phyloP scores from a whole-genome alignment of 768 basidiomycete genomes.

The Suillus plorans region DNA sequence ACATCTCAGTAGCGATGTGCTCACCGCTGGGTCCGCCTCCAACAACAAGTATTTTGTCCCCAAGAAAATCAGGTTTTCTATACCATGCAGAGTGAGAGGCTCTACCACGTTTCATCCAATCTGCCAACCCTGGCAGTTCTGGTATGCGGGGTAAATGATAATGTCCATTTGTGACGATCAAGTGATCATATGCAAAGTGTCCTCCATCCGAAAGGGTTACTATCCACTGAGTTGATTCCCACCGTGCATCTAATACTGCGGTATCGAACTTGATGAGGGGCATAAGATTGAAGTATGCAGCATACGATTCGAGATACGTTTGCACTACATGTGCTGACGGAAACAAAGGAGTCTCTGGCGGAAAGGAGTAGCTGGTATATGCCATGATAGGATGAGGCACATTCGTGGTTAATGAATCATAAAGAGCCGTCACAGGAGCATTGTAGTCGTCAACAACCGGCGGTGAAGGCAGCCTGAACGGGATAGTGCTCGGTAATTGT shows the following conservation, averaged over 20 bases:
- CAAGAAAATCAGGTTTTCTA: slow-evolving; percentile 45
- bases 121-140: slow-evolving; percentile 51
- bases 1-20: slow-evolving; percentile 66
- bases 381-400: slow-evolving; percentile 79
- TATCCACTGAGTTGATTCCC: slow-evolving; percentile 47
- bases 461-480: slow-evolving; percentile 54
- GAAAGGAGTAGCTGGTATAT: slow-evolving; percentile 61
- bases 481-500: neutral
- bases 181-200: slow-evolving; percentile 51
- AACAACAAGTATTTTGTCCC: slow-evolving; percentile 43
- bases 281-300: slow-evolving; percentile 56
- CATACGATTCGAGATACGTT: slow-evolving; percentile 69
- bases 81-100: slow-evolving; percentile 73
- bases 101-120: slow-evolving; percentile 52
- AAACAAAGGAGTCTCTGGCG: slow-evolving; percentile 69
- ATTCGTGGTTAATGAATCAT: slow-evolving; percentile 82
- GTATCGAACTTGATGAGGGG: slow-evolving; percentile 65
- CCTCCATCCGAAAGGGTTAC: slow-evolving; percentile 43
- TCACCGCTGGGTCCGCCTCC: slow-evolving; percentile 65
- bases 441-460: slow-evolving; percentile 40
- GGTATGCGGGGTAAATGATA: slow-evolving; percentile 67
- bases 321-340: slow-evolving; percentile 62
- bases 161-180: slow-evolving; percentile 78
- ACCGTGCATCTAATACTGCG: slow-evolving; percentile 47
- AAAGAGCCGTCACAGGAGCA: slow-evolving; percentile 62